These are phyloP conservation scores for Microdochium nivale DNA, from an alignment of 2,329 filamentous ascomycete species.

Conservation along the genomic window DNA sequence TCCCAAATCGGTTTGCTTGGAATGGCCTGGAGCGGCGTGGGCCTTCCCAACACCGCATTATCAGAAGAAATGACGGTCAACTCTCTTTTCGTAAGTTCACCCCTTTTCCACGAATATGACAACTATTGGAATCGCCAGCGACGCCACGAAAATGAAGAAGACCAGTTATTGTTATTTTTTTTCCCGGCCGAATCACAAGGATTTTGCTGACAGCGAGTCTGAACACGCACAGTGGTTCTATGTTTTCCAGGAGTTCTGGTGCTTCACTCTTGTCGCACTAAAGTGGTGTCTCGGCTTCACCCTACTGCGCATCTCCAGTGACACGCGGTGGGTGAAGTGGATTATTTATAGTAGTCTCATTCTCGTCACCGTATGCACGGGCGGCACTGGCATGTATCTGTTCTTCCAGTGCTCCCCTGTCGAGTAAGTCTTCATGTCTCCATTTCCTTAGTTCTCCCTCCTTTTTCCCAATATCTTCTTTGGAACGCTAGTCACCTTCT, in stretches of 20 bases:
- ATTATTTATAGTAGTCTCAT: background rate
- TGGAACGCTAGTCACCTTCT: too few species aligned
- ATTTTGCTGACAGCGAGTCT: too few species aligned
- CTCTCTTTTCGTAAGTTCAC: background rate
- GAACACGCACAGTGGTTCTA: constrained; percentile 1
- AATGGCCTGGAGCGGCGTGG: background rate
- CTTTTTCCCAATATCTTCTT: too few species aligned
- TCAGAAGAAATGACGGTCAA: background rate
- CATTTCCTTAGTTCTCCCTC: too few species aligned
- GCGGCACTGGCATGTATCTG: background rate
- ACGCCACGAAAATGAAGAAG: background rate
- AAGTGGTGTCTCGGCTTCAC: background rate
- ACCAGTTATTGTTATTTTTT: too few species aligned
- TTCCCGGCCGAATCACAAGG: background rate
- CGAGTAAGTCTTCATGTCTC: too few species aligned
- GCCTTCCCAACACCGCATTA: background rate
- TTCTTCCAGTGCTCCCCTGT: background rate
- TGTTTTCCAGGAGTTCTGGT: background rate
- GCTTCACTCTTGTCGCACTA: background rate
- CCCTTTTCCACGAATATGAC: background rate
- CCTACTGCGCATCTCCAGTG: background rate
- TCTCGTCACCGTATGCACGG: background rate
- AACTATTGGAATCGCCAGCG: background rate
- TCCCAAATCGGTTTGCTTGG: background rate
- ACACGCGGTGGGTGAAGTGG: background rate